Evolutionary conservation across 2,329 filamentous ascomycete species (phyloP), one percentile per base, ranked within the genome.

Genomic region (Cryoendolithus antarcticus): DNA sequence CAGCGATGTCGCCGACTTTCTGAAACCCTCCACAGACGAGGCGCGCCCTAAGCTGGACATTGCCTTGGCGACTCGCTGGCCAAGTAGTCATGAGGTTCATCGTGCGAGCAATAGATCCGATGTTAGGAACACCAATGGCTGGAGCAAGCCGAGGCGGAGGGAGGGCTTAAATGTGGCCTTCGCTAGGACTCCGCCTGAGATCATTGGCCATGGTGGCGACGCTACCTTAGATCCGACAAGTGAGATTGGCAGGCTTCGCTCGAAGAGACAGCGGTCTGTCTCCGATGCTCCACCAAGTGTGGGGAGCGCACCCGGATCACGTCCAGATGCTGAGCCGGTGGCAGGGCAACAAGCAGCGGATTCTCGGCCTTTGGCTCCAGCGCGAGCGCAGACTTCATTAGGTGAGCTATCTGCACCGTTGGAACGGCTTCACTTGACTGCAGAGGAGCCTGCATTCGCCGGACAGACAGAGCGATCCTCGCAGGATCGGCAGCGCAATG

Each of bases 191-290:
- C 69, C 72, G 40, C 86, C 88, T 5, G 81, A 86, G 35, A 62
- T 94, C 45, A 95, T 96, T 54, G 89, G 89, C 34, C 80, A 89
- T 60, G 89, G 89, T 42, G 89, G 89, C 28, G 89, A 95, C 54
- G 86, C 94, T 59, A 80, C 82, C 39, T 77, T 83, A 39, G 65
- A 72, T 7, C 82, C 83, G 2, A 74, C 78, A 2, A 66, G 76
- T 12, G 82, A 91, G 55, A 80, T 94, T 39, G 78, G 76, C 4
- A 70, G 67, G 55, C 66, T 64, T 45, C 79, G 72, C 59, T 57
- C 48, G 6, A 47, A 38, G 24, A 40, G 55, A 41, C 33, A 40
- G 29, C 42, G 54, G 32, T 56, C 53, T 6, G 45, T 19, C 15
- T 19, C 15, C 15, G 15, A 19, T 19, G 15, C 15, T 19, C 15